phyloP scores from a whole-genome alignment of 139 green algal genomes.

The Chlamydomonas asymmetrica region DNA sequence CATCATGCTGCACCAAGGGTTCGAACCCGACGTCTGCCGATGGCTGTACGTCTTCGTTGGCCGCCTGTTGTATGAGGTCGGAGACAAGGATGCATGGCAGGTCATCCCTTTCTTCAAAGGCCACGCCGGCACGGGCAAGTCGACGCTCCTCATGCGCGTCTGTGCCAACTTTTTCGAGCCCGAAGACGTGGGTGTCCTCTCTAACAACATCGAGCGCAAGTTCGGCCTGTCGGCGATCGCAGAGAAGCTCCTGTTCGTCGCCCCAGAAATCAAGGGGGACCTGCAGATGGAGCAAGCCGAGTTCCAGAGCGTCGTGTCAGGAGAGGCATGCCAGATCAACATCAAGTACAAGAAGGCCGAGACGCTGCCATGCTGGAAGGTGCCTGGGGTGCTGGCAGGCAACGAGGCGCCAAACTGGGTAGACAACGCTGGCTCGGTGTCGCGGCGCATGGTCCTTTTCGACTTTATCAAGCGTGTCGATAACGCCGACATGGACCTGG shows the following conservation, averaged over 20 bases:
- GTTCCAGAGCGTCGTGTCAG: constrained; percentile 30
- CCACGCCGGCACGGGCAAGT: constrained; percentile 18
- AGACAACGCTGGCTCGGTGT: constrained; percentile 24
- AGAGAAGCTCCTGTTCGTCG: constrained; percentile 26
- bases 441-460: constrained; percentile 22
- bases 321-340: constrained; percentile 16
- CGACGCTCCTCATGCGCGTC: constrained; percentile 15
- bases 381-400: constrained; percentile 3
- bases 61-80: constrained; percentile 26
- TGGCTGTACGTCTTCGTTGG: constrained; percentile 27
- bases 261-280: constrained; percentile 27
- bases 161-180: constrained; percentile 14
- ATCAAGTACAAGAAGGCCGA: constrained; percentile 14
- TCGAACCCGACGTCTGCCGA: not conserved
- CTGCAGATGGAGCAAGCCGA: constrained; percentile 19
- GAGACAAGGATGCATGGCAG: constrained; percentile 12
- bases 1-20: constrained; percentile 23
- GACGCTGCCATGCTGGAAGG: not conserved
- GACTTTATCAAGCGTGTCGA: constrained; percentile 3
- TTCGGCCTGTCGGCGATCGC: constrained; percentile 26
- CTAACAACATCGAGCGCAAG: constrained; percentile 41
- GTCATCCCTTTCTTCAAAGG: constrained; percentile 31
- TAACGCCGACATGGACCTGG: constrained; percentile 10
- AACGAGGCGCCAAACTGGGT: constrained; percentile 9
- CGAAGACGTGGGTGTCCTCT: constrained; percentile 25